Conservation (phyloP, 2,329 filamentous ascomycete species). For the Aschersonia sp. region DNA sequence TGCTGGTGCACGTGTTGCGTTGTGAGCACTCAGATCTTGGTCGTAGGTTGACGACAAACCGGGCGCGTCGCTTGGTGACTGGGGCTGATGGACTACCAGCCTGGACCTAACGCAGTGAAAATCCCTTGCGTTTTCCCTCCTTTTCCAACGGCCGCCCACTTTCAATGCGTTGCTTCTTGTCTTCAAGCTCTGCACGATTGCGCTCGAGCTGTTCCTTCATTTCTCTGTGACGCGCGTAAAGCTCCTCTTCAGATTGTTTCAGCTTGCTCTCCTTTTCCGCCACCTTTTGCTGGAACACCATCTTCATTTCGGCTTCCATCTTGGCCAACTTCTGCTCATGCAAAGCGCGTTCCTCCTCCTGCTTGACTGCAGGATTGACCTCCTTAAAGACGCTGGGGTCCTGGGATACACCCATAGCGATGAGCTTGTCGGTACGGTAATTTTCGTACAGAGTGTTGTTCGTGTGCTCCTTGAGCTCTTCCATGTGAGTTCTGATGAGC, state of each 20-base stretch:
- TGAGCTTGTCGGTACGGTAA: constrained; percentile 99
- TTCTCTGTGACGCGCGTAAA: constrained; percentile 94
- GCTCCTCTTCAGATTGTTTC: constrained; percentile 97
- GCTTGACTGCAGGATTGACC: constrained; percentile 99
- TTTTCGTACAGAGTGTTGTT: constrained; percentile 99
- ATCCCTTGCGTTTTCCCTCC: constrained; percentile 97
- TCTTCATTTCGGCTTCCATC: constrained; percentile 99
- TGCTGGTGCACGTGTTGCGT: constrained; percentile 44
- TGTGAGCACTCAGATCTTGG: constrained; percentile 43
- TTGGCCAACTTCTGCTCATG: constrained; percentile 99
- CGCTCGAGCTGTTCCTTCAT: constrained; percentile 99
- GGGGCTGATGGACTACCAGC: constrained; percentile 1
- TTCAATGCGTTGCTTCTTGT: constrained; percentile 95
- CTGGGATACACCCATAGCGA: constrained; percentile 94
- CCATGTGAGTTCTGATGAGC: constrained; percentile 99
- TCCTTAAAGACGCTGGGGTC: constrained; percentile 99
- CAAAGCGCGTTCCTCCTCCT: constrained; percentile 93
- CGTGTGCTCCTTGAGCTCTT: constrained; percentile 99
- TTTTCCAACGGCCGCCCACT: constrained; percentile 92
- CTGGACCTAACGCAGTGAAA: constrained; percentile 82
- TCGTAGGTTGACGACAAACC: constrained; percentile 22
- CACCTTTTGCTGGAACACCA: constrained; percentile 99
- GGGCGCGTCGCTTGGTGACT: constrained; percentile 2
- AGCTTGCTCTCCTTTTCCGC: constrained; percentile 99
- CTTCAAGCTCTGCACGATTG: constrained; percentile 87